These are phyloP conservation scores for Fraxinus floribunda DNA, from an alignment of 305 asterid species.

Conservation along the genomic window DNA sequence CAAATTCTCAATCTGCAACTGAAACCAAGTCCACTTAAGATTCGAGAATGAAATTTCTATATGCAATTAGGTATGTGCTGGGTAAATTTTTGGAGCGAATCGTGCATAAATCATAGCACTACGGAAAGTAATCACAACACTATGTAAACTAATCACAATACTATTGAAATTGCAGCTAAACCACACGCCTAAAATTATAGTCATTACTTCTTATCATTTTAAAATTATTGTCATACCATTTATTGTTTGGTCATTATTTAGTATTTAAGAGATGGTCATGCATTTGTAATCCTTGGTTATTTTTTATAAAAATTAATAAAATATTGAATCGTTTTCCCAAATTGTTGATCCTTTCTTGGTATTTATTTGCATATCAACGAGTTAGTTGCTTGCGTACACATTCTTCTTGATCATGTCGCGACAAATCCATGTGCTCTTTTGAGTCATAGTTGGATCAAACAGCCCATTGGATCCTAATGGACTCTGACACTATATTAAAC, in stretches of 20 bases:
- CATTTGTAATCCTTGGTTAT: too few relatives aligned
- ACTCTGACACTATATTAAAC: neutral
- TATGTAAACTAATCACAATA: too few relatives aligned
- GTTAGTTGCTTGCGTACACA: neutral
- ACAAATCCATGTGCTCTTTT: neutral
- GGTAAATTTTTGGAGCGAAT: neutral
- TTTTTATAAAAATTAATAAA: too few relatives aligned
- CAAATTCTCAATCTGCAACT: too few relatives aligned
- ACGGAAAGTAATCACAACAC: neutral
- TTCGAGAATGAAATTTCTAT: neutral
- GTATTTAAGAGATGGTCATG: neutral
- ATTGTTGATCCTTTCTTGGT: neutral
- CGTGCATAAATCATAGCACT: neutral
- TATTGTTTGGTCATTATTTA: neutral
- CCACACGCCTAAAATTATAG: neutral
- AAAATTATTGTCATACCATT: neutral
- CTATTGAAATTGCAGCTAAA: neutral
- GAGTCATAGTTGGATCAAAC: neutral
- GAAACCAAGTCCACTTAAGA: too few relatives aligned
- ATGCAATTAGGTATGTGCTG: neutral
- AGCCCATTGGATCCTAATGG: neutral
- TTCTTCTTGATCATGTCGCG: neutral
- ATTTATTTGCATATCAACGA: neutral
- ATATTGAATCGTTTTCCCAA: neutral
- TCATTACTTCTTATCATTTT: neutral